These are phyloP conservation scores for Bonia amplexicaulis DNA, from an alignment of 176 grass and related monocot species.

Conservation along the genomic window DNA sequence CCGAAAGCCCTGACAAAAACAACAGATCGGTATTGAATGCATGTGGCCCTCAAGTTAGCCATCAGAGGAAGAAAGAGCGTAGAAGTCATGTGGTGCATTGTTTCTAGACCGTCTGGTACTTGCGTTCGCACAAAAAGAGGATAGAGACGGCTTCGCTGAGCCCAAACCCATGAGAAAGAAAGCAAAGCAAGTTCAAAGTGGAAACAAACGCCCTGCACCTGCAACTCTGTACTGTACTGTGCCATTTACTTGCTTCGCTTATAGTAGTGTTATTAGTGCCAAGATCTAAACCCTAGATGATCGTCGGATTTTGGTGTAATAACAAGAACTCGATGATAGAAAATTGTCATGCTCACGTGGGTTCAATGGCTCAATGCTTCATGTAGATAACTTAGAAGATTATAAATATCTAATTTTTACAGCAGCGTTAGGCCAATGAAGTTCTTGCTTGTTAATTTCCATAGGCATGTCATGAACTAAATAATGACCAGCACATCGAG, in stretches of 20 bases:
- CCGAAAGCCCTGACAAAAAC: background rate
- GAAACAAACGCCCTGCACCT: background rate
- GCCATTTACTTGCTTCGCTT: background rate
- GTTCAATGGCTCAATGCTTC: background rate
- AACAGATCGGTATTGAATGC: background rate
- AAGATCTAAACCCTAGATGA: background rate
- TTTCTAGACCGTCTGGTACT: slow-evolving; percentile 20
- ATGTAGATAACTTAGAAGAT: background rate
- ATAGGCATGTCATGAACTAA: background rate
- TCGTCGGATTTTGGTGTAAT: background rate
- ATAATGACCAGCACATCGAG: background rate
- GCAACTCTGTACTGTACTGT: background rate
- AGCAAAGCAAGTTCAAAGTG: background rate
- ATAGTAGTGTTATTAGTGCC: background rate
- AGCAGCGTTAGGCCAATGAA: background rate
- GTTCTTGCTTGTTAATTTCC: background rate
- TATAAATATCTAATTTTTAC: background rate
- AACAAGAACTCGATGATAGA: background rate
- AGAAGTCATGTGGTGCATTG: slow-evolving; percentile 49
- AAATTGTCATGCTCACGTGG: background rate
- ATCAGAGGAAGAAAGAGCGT: slow-evolving; percentile 41
- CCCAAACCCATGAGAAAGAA: background rate
- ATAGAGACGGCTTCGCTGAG: slow-evolving; percentile 9
- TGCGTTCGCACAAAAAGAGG: background rate
- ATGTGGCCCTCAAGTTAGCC: slow-evolving; percentile 12